phyloP scores from a whole-genome alignment of 129 eudicot genomes.

The Arctium lappa region DNA sequence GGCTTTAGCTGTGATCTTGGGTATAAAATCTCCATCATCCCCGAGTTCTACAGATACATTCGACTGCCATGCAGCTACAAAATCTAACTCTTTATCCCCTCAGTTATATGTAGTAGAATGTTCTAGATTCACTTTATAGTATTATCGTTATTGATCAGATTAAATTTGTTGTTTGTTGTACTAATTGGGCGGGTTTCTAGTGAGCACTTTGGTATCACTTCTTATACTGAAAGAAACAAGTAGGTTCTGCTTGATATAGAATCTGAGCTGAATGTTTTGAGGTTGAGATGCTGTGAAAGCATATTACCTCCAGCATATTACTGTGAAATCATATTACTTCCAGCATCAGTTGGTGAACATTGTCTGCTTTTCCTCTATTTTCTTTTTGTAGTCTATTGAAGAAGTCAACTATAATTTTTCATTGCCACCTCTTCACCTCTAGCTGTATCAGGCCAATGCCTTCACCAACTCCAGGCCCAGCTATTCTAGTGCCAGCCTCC shows the following conservation, averaged over 20 bases:
- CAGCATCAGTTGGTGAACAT: neutral
- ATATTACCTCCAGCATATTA: neutral
- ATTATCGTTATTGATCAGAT: too few species aligned
- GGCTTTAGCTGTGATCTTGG: neutral
- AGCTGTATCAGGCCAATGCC: too few species aligned
- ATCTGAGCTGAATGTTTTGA: neutral
- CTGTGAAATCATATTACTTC: neutral
- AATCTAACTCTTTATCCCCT: too few species aligned
- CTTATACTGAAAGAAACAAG: neutral
- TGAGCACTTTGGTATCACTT: too few species aligned
- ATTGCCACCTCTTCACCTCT: too few species aligned
- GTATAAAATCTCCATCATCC: neutral
- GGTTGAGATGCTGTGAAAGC: neutral
- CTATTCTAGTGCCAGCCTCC: too few species aligned
- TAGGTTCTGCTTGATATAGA: neutral
- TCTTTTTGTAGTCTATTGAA: neutral
- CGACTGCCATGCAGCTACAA: neutral
- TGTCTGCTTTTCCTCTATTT: neutral
- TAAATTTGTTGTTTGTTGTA: too few species aligned
- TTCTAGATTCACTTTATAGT: too few species aligned
- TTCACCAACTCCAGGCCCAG: too few species aligned
- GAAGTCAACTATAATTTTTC: too few species aligned
- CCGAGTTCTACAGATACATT: neutral
- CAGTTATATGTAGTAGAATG: too few species aligned
- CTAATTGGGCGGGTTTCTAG: too few species aligned